These are phyloP conservation scores for Sphagnum magellanicum DNA, from an alignment of 228 moss, liverwort and hornwort species.

Conservation along the genomic window DNA sequence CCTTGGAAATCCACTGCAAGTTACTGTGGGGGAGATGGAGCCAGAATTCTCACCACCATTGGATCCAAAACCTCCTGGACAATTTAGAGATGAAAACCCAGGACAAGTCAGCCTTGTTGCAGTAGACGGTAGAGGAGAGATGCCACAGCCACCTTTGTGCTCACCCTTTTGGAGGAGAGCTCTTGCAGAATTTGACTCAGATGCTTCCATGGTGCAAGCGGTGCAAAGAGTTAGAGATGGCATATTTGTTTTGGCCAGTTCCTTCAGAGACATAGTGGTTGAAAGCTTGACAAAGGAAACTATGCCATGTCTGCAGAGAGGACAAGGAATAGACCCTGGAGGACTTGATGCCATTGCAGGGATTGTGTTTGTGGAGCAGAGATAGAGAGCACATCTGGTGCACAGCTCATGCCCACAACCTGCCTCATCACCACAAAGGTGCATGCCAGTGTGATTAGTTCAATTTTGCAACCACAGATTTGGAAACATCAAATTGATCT, in stretches of 20 bases:
- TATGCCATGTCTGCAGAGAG: constrained; percentile 81
- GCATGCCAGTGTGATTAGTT: too few relatives aligned
- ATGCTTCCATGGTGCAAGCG: constrained; percentile 71
- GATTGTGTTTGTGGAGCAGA: constrained; percentile 85
- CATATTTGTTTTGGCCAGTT: constrained; percentile 65
- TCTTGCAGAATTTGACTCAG: constrained; percentile 66
- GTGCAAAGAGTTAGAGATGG: constrained; percentile 75
- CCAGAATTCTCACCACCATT: constrained; percentile 36
- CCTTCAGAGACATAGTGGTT: constrained; percentile 69
- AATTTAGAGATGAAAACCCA: constrained; percentile 72
- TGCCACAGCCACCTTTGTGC: constrained; percentile 65
- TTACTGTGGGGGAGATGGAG: constrained; percentile 45
- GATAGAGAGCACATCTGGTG: constrained; percentile 91
- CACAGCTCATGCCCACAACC: constrained; percentile 91
- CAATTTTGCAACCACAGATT: too few relatives aligned
- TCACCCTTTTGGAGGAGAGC: constrained; percentile 70
- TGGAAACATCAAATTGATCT: too few relatives aligned
- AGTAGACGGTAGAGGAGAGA: constrained; percentile 71
- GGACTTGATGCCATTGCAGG: constrained; percentile 52
- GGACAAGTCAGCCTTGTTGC: constrained; percentile 71
- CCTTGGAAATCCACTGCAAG: constrained; percentile 40
- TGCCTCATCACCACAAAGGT: constrained; percentile 12
- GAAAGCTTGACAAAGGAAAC: constrained; percentile 72
- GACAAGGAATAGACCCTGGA: constrained; percentile 85
- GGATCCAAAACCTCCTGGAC: constrained; percentile 46